Evolutionary conservation across 1,139 yeast genomes (phyloP).

Genomic region (Nakaseomyces glabratus): DNA sequence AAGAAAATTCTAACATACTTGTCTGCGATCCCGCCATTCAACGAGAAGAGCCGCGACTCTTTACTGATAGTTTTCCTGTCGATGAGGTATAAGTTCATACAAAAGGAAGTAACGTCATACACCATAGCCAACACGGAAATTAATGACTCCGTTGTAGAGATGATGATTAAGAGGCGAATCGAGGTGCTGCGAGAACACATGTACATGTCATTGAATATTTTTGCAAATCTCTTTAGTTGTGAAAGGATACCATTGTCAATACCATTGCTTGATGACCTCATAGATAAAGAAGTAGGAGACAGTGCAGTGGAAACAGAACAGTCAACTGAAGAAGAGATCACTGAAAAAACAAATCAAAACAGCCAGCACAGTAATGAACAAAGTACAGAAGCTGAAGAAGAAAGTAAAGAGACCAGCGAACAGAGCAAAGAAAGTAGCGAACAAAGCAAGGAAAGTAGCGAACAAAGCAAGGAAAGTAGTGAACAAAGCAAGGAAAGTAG

Average conservation of each 20-base stretch:
- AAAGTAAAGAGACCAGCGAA: background rate
- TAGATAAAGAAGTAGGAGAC: background rate
- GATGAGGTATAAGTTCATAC: conserved; percentile 50
- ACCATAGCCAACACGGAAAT: conserved; percentile 37
- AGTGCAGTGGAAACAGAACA: background rate
- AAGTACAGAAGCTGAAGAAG: background rate
- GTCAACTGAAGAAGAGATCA: background rate
- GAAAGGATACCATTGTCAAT: conserved; percentile 13
- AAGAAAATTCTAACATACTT: conserved; percentile 72
- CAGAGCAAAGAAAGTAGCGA: background rate
- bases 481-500: background rate
- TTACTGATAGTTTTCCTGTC: conserved; percentile 42
- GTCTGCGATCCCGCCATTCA: conserved; percentile 50
- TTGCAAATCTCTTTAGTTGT: conserved; percentile 17
- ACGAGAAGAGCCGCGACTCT: conserved; percentile 25
- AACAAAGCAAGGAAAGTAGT: background rate
- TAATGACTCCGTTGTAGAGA: conserved; percentile 39
- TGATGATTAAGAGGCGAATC: conserved; percentile 65
- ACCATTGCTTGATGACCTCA: conserved; percentile 12
- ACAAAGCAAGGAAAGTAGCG: background rate
- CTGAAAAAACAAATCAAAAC: conserved; percentile 4
- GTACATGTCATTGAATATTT: conserved; percentile 24
- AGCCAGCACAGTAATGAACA: conserved; percentile 2
- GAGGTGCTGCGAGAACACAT: conserved; percentile 70
- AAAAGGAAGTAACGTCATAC: conserved; percentile 45